These are phyloP conservation scores for Coemansia sp. DNA, from an alignment of 192 early-diverging fungal species.

Conservation along the genomic window DNA sequence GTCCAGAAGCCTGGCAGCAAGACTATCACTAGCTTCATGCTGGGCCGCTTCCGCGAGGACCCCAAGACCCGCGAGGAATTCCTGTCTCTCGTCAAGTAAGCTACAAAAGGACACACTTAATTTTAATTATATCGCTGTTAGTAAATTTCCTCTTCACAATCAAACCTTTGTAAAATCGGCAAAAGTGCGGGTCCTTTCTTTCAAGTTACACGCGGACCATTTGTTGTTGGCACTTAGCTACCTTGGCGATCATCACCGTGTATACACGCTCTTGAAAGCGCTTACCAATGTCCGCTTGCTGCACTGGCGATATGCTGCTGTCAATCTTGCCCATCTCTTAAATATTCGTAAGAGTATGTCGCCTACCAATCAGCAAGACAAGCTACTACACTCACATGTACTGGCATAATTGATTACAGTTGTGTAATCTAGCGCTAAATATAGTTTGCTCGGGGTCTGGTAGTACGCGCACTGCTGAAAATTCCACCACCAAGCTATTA, in stretches of 20 bases:
- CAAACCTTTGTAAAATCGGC: not conserved
- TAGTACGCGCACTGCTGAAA: not conserved
- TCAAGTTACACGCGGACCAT: not conserved
- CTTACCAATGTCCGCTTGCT: not conserved
- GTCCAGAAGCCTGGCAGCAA: constrained; percentile 96
- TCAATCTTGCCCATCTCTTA: not conserved
- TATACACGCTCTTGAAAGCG: not conserved
- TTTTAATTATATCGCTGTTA: not conserved
- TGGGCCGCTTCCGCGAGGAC: constrained; percentile 90
- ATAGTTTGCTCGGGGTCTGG: constrained; percentile 24
- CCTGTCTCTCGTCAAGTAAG: constrained; percentile 72
- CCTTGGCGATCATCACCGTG: not conserved
- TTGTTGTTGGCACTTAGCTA: not conserved
- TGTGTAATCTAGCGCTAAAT: not conserved
- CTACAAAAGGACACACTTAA: not conserved
- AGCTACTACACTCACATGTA: not conserved
- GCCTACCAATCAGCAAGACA: not conserved
- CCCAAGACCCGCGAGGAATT: constrained; percentile 97
- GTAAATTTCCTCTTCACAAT: not conserved
- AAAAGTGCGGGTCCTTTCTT: not conserved
- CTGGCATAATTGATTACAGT: not conserved
- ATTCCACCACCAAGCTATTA: not conserved
- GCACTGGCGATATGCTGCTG: not conserved
- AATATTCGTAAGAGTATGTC: not conserved
- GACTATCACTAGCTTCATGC: constrained; percentile 95